These are phyloP conservation scores for Trichoderma asperelloides DNA, from an alignment of 495 filamentous ascomycete species.

Conservation along the genomic window DNA sequence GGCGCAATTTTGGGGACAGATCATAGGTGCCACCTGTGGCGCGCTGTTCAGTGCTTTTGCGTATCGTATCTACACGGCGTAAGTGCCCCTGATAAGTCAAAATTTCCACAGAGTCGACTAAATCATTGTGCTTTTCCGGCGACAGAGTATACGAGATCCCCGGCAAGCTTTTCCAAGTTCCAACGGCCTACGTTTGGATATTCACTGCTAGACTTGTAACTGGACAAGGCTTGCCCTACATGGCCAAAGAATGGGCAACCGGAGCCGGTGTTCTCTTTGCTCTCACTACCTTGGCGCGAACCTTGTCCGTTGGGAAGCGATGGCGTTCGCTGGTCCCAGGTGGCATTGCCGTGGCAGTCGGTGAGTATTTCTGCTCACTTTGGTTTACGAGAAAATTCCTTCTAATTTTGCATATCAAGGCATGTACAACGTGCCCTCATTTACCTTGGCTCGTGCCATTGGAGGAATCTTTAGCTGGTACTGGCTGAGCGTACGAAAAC, in stretches of 20 bases:
- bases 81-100: conserved; percentile 6
- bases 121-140: neutral
- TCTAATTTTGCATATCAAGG: conserved; percentile 39
- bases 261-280: conserved; percentile 64
- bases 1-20: conserved; percentile 93
- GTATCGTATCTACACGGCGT: conserved; percentile 79
- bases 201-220: conserved; percentile 94
- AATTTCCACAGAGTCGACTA: neutral
- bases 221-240: conserved; percentile 74
- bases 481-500: conserved; percentile 47
- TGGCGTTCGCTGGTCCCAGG: conserved; percentile 67
- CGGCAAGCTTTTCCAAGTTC: conserved; percentile 82
- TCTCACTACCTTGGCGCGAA: conserved; percentile 57
- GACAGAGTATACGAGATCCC: conserved; percentile 71
- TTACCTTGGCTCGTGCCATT: conserved; percentile 81
- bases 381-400: neutral
- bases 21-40: conserved; percentile 83
- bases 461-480: conserved; percentile 83
- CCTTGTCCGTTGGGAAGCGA: conserved; percentile 36
- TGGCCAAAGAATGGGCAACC: conserved; percentile 69
- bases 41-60: conserved; percentile 80
- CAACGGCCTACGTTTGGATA: conserved; percentile 93
- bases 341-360: conserved; percentile 90
- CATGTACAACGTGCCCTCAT: conserved; percentile 96
- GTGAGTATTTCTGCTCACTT: conserved; percentile 41